Evolutionary conservation across 345 rosid species (phyloP), one percentile per base, ranked within the genome.

Genomic region (Acer saccharum): DNA sequence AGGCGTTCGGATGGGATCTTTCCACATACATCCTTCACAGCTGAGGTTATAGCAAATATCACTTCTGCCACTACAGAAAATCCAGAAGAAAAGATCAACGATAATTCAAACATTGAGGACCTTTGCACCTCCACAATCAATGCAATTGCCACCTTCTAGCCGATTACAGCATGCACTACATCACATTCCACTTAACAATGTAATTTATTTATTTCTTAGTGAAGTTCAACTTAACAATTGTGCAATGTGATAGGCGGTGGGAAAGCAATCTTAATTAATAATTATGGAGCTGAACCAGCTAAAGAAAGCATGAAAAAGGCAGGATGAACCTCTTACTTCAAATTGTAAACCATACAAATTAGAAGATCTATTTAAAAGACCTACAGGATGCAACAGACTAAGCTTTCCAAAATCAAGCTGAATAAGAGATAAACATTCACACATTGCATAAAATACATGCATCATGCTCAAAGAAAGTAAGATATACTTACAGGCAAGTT

Each of bases 1-100:
- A 94, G 86, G 32, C 99, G 90, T 83, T 94, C 97, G 0, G 98
- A 92, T 23, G 99, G 99, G 68, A 91, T 91, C 85, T 96, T 96
- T 85, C 97, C 97, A 52, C 98, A 96, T 43, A 89, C 89, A 73
- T 96, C 98, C 85, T 94, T 96, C 48, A 96, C 90, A 55, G 97
- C 89, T 41, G 95, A 87, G 3, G 98, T 94, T 62, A 96, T 90
- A 74, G 91, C 91, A 69, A 88, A 94, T 79, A 96, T 92, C 73
- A 89, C 93, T 88, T 96, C 99, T 48, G 98, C 87, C 91, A 96
- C 98, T 96, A 21, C 13, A 83, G 21, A 39, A 73, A 70, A 67
- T 50, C 44, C 21, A 35, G 62, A 1, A 58, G 16, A 9, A 52
- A 27, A 73, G 52, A 18, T 66, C 32, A 64, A 10, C 20, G 71